A percentile compares a stretch with the other conserved stretches of the same genome.
Conservation (phyloP, 2,329 filamentous ascomycete genomes). For the Chaetomium sp. region DNA sequence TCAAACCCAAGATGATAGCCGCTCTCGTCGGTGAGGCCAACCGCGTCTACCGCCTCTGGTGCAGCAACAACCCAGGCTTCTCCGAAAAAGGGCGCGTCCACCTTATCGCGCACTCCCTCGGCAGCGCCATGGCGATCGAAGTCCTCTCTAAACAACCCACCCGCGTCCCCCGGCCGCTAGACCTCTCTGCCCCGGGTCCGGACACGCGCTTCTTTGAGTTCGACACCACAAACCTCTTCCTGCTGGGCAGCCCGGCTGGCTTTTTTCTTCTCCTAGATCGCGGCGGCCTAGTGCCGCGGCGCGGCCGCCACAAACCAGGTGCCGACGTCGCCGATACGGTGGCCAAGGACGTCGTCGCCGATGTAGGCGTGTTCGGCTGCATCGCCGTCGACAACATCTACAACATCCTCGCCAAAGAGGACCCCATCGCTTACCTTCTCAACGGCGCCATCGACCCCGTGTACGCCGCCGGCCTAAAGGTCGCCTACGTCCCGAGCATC, state of each 20-base stretch:
- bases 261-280: conserved; percentile 90
- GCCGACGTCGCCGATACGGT: conserved; percentile 64
- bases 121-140: conserved; percentile 92
- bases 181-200: conserved; percentile 45
- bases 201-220: conserved; percentile 77
- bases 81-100: conserved; percentile 80
- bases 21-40: conserved; percentile 91
- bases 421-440: conserved; percentile 85
- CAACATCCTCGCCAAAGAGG: conserved; percentile 75
- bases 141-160: conserved; percentile 89
- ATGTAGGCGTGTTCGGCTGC: conserved; percentile 81
- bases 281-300: conserved; percentile 70
- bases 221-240: conserved; percentile 84
- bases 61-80: conserved; percentile 88
- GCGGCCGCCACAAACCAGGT: conserved; percentile 73
- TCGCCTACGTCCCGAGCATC: conserved; percentile 76
- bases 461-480: conserved; percentile 76
- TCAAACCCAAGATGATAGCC: conserved; percentile 91
- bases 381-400: conserved; percentile 95
- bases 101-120: conserved; percentile 88
- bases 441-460: conserved; percentile 85
- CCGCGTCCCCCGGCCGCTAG: conserved; percentile 53
- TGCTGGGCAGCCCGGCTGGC: conserved; percentile 85
- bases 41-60: conserved; percentile 94
- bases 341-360: conserved; percentile 67